Evolutionary conservation across 2,329 filamentous ascomycete genomes (phyloP), one percentile per base, ranked within the genome.

Genomic region (Phoma sp.): DNA sequence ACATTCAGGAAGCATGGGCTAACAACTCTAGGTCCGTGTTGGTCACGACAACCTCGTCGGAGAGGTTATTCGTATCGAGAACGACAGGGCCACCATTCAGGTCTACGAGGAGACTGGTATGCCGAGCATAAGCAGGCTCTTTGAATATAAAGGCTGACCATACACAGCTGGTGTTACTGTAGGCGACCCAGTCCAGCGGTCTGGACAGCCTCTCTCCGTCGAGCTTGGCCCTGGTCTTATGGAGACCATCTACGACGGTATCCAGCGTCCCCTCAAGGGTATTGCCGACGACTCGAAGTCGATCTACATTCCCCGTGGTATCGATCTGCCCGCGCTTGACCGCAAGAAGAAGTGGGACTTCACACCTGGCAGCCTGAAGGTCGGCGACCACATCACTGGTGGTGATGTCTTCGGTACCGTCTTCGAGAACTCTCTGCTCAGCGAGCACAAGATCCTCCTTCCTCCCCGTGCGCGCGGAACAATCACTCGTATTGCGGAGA

Each of bases 241-340:
- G 85, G 93, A 98, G 81, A 97, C 95, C 65, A 99, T 99, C 77
- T 99, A 98, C 83, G 95, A 99, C 77, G 95, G 95, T 81, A 99
- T 99, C 71, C 95, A 99, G 78, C 89, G 95, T 74, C 95, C 95
- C 43, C 87, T 99, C 68, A 89, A 89, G 79, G 87, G 86, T 64
- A 99, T 99, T 71, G 83, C 91, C 66, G 81, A 88, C 33, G 78
- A 84, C 42, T 87, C 92, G 46, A 82, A 92, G 72, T 92, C 91
- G 78, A 99, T 99, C 78, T 99, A 99, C 78, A 99, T 99, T 62
- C 95, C 95, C 70, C 91, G 95, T 67, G 95, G 95, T 77, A 93
- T 99, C 73, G 80, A 90, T 52, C 85, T 93, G 28, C 92, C 93
- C 46, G 89, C 93, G 38, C 85, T 99, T 73, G 89, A 97, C 81